phyloP scores from a whole-genome alignment of 1,284 basidiomycete genomes.

The Sporisorium iseilematis-ciliati region DNA sequence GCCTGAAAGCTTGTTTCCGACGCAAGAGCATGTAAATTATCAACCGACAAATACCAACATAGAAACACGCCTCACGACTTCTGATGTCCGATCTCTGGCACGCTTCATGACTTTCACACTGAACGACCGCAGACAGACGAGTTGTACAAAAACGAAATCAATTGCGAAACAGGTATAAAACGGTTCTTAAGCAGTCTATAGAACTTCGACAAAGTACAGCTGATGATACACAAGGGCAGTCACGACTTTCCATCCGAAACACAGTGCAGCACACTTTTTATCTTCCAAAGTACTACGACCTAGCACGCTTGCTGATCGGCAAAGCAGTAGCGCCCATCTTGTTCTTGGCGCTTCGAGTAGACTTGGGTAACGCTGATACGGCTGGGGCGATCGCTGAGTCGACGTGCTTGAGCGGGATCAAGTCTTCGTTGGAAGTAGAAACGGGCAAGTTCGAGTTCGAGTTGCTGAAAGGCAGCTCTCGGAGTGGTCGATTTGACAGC shows the following conservation, averaged over 20 bases:
- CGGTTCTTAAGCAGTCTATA: constrained; percentile 3
- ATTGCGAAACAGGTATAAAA: constrained; percentile 3
- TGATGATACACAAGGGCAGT: background rate
- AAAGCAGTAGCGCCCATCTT: constrained; percentile 34
- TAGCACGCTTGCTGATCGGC: constrained; percentile 39
- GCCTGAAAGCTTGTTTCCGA: no score
- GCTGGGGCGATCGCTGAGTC: background rate
- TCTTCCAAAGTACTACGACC: constrained; percentile 14
- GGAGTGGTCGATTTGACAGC: constrained; percentile 19
- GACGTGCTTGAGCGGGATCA: constrained; percentile 12
- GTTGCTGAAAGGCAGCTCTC: constrained; percentile 36
- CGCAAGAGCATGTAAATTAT: background rate
- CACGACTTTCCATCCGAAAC: no score
- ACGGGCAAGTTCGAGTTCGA: constrained; percentile 35
- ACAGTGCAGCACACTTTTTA: no score
- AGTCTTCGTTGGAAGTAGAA: constrained; percentile 17
- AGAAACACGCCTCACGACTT: background rate
- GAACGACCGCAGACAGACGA: background rate
- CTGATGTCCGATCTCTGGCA: background rate
- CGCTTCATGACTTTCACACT: background rate
- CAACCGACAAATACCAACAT: background rate
- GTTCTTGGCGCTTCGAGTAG: constrained; percentile 33
- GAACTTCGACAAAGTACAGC: background rate
- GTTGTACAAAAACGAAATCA: background rate
- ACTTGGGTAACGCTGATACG: constrained; percentile 18